Conservation (phyloP, 176 grass and related monocot species). For the bread wheat (Triticum aestivum) region IWGSC_CS_RefSeq_v2.1 NC_057803.1:734156078-734156577, state of each 20-base stretch:
- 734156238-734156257: conserved; percentile 49
- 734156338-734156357: conserved; percentile 57
- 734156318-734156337: conserved; percentile 56
- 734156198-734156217: conserved; percentile 12
- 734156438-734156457: conserved; percentile 24
- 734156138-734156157: conserved; percentile 16
- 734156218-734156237: conserved; percentile 1
- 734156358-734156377: conserved; percentile 20
- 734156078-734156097: neutral
- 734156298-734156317: conserved; percentile 27
- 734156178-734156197: conserved; percentile 23
- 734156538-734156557: conserved; percentile 46
- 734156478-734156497: conserved; percentile 39
- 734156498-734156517: conserved; percentile 52
- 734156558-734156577: conserved; percentile 52
- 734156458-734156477: conserved; percentile 39
- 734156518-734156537: conserved; percentile 19
- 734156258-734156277: conserved; percentile 50
- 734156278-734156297: conserved; percentile 45
- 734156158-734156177: conserved; percentile 6
- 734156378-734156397: conserved; percentile 21
- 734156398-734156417: conserved; percentile 25
- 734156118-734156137: neutral
- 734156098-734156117: neutral
- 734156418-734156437: neutral